A percentile compares a stretch with the other conserved stretches of the same genome.
These are phyloP conservation scores for Pseudogymnoascus sp. DNA, from an alignment of 2,329 filamentous ascomycete genomes.

Conservation along the genomic window DNA sequence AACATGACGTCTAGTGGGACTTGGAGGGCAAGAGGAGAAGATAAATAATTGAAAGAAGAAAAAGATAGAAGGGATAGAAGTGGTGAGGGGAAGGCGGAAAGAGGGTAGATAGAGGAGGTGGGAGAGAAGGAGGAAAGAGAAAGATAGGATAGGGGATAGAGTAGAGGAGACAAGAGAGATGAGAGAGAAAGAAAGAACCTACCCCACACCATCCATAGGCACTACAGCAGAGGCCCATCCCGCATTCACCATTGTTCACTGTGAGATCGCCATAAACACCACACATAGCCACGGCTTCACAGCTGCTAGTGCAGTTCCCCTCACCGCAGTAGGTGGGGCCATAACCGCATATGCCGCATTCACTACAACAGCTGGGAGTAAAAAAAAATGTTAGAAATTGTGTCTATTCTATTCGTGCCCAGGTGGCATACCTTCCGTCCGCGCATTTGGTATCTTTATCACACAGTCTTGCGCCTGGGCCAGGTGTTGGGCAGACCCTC, in stretches of 20 bases:
- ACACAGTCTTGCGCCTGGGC: background rate
- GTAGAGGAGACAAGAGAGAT: background rate
- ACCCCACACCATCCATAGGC: slow-evolving; percentile 22
- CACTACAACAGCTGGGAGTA: background rate
- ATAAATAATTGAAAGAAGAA: background rate
- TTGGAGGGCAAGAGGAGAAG: background rate
- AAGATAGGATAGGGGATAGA: background rate
- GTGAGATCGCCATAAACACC: slow-evolving; percentile 21
- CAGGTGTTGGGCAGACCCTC: background rate
- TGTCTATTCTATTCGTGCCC: background rate
- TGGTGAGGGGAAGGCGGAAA: too few species aligned
- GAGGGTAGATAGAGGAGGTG: background rate
- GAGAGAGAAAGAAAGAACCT: background rate
- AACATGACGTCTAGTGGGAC: background rate
- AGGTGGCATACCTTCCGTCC: background rate
- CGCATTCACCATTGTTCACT: slow-evolving; percentile 23
- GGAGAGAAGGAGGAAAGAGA: background rate
- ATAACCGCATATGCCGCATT: slow-evolving; percentile 18
- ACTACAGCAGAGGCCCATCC: slow-evolving; percentile 29
- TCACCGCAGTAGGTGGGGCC: slow-evolving; percentile 20
- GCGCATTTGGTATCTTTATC: background rate
- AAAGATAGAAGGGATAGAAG: too few species aligned
- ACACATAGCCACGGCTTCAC: slow-evolving; percentile 31
- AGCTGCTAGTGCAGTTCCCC: slow-evolving; percentile 24
- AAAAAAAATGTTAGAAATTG: background rate